These are phyloP conservation scores for Artemisia tridentata DNA, from an alignment of 129 eudicot genomes.

Conservation along the genomic window DNA sequence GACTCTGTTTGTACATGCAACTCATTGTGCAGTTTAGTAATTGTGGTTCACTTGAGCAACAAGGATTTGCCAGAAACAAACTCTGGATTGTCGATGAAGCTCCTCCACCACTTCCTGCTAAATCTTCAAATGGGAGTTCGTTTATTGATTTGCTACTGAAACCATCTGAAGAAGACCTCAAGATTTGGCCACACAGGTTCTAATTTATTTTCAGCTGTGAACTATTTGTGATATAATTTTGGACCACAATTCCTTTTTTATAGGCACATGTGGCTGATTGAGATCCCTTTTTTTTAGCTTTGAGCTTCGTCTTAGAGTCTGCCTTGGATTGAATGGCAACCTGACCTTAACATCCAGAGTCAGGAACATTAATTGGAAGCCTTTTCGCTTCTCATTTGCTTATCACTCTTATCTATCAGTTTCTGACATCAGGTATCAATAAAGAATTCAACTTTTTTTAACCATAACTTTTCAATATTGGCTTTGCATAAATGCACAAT, in stretches of 20 bases:
- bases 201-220: background rate
- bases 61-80: constrained; percentile 80
- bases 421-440: constrained; percentile 78
- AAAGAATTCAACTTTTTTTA: background rate
- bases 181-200: constrained; percentile 83
- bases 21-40: constrained; percentile 52
- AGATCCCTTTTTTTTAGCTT: constrained; percentile 42
- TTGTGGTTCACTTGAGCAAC: constrained; percentile 74
- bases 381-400: constrained; percentile 81
- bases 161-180: constrained; percentile 77
- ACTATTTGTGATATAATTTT: too few species aligned
- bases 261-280: background rate
- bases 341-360: constrained; percentile 70
- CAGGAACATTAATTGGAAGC: constrained; percentile 73
- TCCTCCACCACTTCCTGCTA: constrained; percentile 66
- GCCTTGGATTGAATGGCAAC: constrained; percentile 67
- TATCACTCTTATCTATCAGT: constrained; percentile 79
- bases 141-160: constrained; percentile 74
- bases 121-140: constrained; percentile 58
- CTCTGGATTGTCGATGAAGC: constrained; percentile 64
- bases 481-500: too few species aligned
- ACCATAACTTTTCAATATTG: background rate
- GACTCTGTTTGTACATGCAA: constrained; percentile 1
- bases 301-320: constrained; percentile 85
- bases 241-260: background rate